Evolutionary conservation across 768 basidiomycete genomes (phyloP).

Genomic region (Fistulinella prunicolor): DNA sequence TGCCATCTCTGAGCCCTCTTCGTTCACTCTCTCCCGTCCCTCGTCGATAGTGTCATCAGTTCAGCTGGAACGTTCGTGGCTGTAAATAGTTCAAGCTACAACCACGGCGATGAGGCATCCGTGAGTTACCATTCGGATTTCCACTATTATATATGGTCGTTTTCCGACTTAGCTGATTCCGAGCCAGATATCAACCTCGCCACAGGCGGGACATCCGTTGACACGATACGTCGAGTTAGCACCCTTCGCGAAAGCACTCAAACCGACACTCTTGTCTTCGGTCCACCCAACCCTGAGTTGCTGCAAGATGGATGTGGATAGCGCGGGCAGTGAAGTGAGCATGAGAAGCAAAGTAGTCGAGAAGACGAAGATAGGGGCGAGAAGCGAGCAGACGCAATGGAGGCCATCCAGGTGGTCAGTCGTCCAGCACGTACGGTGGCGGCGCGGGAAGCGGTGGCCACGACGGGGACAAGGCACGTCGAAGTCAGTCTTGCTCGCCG

Average conservation of each 20-base stretch:
- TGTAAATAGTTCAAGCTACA: too few relatives aligned
- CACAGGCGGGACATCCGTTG: conserved; percentile 42
- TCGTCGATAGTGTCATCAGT: conserved; percentile 39
- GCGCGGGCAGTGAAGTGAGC: conserved; percentile 13
- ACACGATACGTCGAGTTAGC: conserved; percentile 23
- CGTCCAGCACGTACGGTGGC: conserved; percentile 23
- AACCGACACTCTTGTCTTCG: too few relatives aligned
- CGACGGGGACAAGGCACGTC: conserved; percentile 37
- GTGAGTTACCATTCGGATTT: conserved; percentile 36
- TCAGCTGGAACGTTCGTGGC: conserved; percentile 17
- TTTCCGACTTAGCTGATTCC: conserved; percentile 31
- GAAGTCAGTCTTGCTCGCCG: conserved; percentile 24
- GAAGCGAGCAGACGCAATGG: conserved; percentile 12
- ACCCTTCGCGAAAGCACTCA: background rate
- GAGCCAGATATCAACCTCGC: conserved; percentile 19
- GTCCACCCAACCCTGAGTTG: conserved; percentile 3
- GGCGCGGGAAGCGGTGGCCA: conserved; percentile 39
- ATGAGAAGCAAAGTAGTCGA: conserved; percentile 16
- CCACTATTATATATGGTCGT: conserved; percentile 34
- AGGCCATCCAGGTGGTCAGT: conserved; percentile 18
- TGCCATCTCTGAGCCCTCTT: conserved; percentile 32
- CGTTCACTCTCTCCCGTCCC: conserved; percentile 41
- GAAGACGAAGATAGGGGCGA: conserved; percentile 10
- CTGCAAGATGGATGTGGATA: conserved; percentile 20
- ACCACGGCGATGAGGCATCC: conserved; percentile 30